These are phyloP conservation scores for Penicillium ochrochloron DNA, from an alignment of 495 filamentous ascomycete genomes.

Conservation along the genomic window DNA sequence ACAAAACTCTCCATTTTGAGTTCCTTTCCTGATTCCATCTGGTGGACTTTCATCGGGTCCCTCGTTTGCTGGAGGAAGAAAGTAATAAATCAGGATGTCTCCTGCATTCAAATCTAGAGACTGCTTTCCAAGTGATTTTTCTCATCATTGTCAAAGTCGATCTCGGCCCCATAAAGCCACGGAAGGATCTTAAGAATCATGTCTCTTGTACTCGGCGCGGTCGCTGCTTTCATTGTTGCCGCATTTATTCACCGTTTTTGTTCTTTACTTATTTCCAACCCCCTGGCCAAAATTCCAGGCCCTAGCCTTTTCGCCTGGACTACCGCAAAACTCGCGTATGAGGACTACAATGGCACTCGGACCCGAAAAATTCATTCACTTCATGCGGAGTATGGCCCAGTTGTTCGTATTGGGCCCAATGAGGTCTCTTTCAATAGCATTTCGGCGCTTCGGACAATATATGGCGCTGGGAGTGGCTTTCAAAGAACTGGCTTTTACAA, in stretches of 20 bases:
- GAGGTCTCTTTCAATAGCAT: conserved; percentile 42
- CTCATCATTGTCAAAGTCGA: neutral
- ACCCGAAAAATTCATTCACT: conserved; percentile 34
- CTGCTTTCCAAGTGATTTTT: neutral
- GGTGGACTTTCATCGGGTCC: neutral
- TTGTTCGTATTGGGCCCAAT: conserved; percentile 48
- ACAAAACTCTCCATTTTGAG: neutral
- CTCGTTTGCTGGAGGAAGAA: neutral
- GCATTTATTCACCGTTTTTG: neutral
- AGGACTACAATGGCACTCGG: conserved; percentile 39
- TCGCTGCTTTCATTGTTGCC: neutral
- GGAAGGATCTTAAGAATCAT: neutral
- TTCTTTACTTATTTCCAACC: neutral
- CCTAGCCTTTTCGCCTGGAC: conserved; percentile 34
- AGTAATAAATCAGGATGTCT: neutral
- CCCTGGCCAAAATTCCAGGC: conserved; percentile 29
- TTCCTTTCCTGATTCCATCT: neutral
- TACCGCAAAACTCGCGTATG: conserved; percentile 30
- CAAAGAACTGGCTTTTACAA: conserved; percentile 44
- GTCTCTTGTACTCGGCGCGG: neutral
- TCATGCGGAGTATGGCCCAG: conserved; percentile 43
- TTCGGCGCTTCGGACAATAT: conserved; percentile 38
- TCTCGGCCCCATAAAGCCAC: no score
- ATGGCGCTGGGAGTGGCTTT: conserved; percentile 47
- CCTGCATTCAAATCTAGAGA: neutral